A percentile compares a stretch with the other conserved stretches of the same genome.
Conservation (phyloP, 2,329 filamentous ascomycete genomes). For the Pseudofabraea citricarpa region DNA sequence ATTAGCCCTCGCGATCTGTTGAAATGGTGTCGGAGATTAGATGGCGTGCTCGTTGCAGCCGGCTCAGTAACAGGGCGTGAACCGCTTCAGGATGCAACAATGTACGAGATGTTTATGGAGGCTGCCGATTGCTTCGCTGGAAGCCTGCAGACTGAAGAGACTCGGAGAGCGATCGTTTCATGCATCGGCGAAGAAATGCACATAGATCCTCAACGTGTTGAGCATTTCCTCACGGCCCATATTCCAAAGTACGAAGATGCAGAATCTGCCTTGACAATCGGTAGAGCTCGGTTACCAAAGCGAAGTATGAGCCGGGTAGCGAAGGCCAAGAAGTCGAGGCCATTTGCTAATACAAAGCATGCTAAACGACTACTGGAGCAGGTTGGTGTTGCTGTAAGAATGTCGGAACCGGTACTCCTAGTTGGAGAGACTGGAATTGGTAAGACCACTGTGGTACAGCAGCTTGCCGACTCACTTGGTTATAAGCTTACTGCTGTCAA, state of each 20-base stretch:
- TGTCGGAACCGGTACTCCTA: conserved; percentile 83
- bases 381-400: conserved; percentile 74
- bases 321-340: conserved; percentile 50
- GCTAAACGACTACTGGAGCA: conserved; percentile 84
- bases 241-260: conserved; percentile 64
- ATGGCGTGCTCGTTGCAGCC: conserved; percentile 55
- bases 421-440: conserved; percentile 99
- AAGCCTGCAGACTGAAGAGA: conserved; percentile 63
- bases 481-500: conserved; percentile 91
- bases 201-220: conserved; percentile 74
- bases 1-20: conserved; percentile 74
- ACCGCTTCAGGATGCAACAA: conserved; percentile 63
- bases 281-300: conserved; percentile 56
- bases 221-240: conserved; percentile 71
- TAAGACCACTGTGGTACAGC: conserved; percentile 94
- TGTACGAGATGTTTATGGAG: conserved; percentile 88
- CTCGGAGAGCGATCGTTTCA: conserved; percentile 55
- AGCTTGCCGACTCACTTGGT: conserved; percentile 77
- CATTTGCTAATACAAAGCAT: conserved; percentile 85
- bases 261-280: conserved; percentile 55
- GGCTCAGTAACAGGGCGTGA: conserved; percentile 64
- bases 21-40: conserved; percentile 82
- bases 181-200: conserved; percentile 84
- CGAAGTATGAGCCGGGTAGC: conserved; percentile 40
- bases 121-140: conserved; percentile 89